phyloP scores from a whole-genome alignment of 495 filamentous ascomycete genomes.

The Tuber indicum region DNA sequence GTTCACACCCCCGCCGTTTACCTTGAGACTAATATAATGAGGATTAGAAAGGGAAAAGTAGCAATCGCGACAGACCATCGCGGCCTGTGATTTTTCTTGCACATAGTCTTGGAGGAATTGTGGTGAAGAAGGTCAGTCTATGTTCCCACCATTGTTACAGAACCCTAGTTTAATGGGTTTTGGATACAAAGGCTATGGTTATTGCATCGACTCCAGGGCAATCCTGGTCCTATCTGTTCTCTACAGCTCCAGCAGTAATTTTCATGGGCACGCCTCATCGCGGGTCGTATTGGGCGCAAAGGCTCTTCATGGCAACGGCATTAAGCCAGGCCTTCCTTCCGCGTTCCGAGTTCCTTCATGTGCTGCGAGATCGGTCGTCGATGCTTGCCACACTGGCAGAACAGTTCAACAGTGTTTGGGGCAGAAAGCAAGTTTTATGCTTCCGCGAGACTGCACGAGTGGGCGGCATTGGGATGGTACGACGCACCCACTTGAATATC shows the following conservation, averaged over 20 bases:
- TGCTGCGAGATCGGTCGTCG: neutral
- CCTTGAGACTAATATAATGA: neutral
- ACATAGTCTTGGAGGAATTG: constrained; percentile 29
- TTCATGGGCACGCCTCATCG: constrained; percentile 23
- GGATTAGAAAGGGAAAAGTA: neutral
- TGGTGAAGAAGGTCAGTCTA: constrained; percentile 26
- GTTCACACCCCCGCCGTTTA: neutral
- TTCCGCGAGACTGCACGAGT: neutral
- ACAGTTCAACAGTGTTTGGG: constrained; percentile 5
- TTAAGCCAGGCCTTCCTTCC: neutral
- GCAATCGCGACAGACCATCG: neutral
- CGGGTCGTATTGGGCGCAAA: constrained; percentile 3
- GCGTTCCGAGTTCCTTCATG: neutral
- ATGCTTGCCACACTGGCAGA: neutral
- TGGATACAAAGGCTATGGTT: neutral
- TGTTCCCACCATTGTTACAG: neutral
- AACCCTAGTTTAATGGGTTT: neutral
- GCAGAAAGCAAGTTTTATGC: constrained; percentile 1
- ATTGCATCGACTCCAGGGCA: neutral
- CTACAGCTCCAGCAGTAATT: constrained; percentile 11
- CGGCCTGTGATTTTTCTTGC: constrained; percentile 28
- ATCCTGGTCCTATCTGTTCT: neutral
- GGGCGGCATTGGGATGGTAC: neutral
- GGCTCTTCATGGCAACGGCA: constrained; percentile 2
- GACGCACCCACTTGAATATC: neutral